Evolutionary conservation across 768 basidiomycete genomes (phyloP).

Genomic region (Tulasnella sp.): DNA sequence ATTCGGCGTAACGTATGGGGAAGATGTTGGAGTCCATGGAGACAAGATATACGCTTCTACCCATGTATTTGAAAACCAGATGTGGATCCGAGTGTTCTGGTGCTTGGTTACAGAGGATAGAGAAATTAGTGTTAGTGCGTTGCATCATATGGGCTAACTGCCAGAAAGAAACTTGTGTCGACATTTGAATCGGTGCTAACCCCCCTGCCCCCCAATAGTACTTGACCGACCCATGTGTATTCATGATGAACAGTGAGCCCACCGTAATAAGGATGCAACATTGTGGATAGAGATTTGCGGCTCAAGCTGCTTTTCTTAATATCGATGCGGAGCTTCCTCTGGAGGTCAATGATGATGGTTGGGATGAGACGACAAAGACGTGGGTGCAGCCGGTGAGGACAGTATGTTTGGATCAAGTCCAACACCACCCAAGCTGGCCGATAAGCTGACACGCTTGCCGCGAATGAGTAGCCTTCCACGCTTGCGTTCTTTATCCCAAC

Average conservation of each 20-base stretch:
- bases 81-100: conserved; percentile 76
- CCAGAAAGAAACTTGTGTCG: not conserved
- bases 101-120: conserved; percentile 28
- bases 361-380: conserved; percentile 46
- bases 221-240: conserved; percentile 61
- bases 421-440: conserved; percentile 37
- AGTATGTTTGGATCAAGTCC: not conserved
- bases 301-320: conserved; percentile 29
- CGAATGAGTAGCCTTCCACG: conserved; percentile 35
- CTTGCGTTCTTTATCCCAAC: conserved; percentile 47
- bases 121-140: conserved; percentile 27
- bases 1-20: conserved; percentile 26
- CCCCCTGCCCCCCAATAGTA: no score
- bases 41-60: conserved; percentile 38
- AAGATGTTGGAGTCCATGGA: conserved; percentile 44
- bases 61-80: conserved; percentile 46
- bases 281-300: not conserved
- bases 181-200: not conserved
- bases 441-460: conserved; percentile 46
- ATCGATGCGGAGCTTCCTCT: conserved; percentile 61
- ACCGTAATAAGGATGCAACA: not conserved
- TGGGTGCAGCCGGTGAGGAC: conserved; percentile 54
- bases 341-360: conserved; percentile 76
- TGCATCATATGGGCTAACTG: no score
- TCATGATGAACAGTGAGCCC: conserved; percentile 60